Percentiles rank a stretch among this genome's conserved stretches.
Evolutionary conservation across 148 eudicot genomes (phyloP).

Genomic region (Dysphania ambrosioides): DNA sequence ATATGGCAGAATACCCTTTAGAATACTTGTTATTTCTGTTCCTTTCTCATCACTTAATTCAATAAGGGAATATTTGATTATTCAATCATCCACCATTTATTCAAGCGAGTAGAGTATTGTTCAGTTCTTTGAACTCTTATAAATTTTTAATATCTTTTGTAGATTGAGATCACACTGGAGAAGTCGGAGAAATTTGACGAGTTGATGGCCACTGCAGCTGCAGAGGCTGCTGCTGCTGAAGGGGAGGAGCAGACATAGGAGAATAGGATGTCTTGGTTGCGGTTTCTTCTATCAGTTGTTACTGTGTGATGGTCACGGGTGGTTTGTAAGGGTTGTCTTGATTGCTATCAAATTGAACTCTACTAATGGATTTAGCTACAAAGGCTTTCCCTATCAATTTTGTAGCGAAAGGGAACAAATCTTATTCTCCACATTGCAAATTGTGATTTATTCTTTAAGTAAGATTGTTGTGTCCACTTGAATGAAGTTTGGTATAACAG

Average conservation of each 20-base stretch:
- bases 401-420: slow-evolving; percentile 7
- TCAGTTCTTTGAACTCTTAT: too few species aligned
- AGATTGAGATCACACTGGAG: slow-evolving; percentile 79
- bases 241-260: slow-evolving; percentile 39
- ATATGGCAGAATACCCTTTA: too few species aligned
- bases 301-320: not conserved
- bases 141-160: not conserved
- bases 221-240: slow-evolving; percentile 46
- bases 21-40: too few species aligned
- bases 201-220: slow-evolving; percentile 74
- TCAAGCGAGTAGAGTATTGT: too few species aligned
- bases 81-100: too few species aligned
- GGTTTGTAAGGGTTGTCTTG: slow-evolving; percentile 21
- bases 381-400: slow-evolving; percentile 10
- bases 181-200: slow-evolving; percentile 88
- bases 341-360: slow-evolving; percentile 17
- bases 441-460: not conserved
- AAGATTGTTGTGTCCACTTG: not conserved
- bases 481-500: too few species aligned
- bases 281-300: not conserved
- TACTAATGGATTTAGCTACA: slow-evolving; percentile 14
- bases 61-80: too few species aligned
- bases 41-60: too few species aligned
- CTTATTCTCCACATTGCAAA: not conserved
- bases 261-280: slow-evolving; percentile 1